phyloP scores from a whole-genome alignment of 2,329 filamentous ascomycete genomes.

The Aspergillus phoenicis region DNA sequence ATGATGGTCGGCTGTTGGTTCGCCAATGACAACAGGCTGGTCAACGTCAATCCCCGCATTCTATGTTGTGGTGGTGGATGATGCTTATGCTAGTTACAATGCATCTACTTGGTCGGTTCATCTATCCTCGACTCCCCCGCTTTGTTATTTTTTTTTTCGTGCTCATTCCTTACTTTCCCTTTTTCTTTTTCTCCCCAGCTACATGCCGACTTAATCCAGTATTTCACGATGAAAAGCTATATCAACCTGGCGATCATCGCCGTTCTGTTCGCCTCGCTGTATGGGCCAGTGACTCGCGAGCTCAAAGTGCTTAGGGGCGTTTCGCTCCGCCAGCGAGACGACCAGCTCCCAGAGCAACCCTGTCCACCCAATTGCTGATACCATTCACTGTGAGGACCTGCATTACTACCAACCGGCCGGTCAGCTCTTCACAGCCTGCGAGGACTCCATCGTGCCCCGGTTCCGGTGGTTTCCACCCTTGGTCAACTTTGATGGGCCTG shows the following conservation, averaged over 20 bases:
- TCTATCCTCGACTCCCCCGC: not conserved
- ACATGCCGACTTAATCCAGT: not conserved
- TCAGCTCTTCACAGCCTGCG: constrained; percentile 60
- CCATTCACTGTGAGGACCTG: constrained; percentile 62
- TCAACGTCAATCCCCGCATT: too few relatives aligned
- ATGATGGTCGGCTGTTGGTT: too few relatives aligned
- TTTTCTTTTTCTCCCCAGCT: not conserved
- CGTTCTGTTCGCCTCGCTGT: constrained; percentile 24
- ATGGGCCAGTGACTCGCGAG: constrained; percentile 22
- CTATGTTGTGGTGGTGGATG: too few relatives aligned
- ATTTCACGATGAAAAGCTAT: constrained; percentile 23
- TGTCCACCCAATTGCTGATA: constrained; percentile 53
- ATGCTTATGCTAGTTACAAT: too few relatives aligned
- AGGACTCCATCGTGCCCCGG: constrained; percentile 47
- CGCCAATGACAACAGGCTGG: too few relatives aligned
- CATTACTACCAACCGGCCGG: constrained; percentile 56
- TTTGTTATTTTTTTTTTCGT: not conserved
- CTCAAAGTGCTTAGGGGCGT: constrained; percentile 29
- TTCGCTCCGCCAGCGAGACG: constrained; percentile 24
- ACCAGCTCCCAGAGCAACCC: constrained; percentile 32
- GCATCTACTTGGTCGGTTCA: too few relatives aligned
- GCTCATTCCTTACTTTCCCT: not conserved
- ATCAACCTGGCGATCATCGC: constrained; percentile 25
- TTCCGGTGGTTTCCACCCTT: constrained; percentile 58
- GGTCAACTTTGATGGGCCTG: constrained; percentile 45